Evolutionary conservation across 2,329 filamentous ascomycete species (phyloP), one percentile per base, ranked within the genome.

Genomic region (Pleoardoris graminearum): DNA sequence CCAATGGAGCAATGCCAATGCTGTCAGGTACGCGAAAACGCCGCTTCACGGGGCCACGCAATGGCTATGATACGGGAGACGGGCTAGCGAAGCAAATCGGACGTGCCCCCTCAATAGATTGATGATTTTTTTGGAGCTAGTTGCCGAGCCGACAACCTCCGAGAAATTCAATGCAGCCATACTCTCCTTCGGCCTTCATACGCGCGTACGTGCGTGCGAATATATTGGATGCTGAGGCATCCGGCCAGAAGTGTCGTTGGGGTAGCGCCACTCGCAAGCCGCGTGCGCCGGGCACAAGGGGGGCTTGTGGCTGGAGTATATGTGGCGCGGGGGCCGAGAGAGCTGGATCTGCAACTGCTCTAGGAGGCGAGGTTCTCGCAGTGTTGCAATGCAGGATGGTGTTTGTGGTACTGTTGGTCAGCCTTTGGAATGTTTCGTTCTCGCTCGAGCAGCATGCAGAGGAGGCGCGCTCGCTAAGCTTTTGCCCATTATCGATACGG

Each of bases 101-200:
- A 65, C 66, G 56, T 65, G 61, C 68, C 69, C 69, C 65, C 66
- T 64, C 33, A 72, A 55, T 48, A 72, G 58, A 63, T 72, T 72
- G 56, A 72, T 71, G 49, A 71, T 61, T 52, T 62, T 66, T 53
- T 71, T 69, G 3, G 62, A 59, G 54, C 63, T 67, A 33, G 53
- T 67, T 27, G 56, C 49, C 22, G 67, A 69, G n/a, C 65, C 62
- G 42, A 55, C 60, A 2, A 68, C 62, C 45, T 70, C 66, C 25
- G 69, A 70, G 25, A 71, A 67, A 35, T 55, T 55, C 12, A 39
- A 38, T 32, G 61, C 63, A 44, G 52, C 56, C 65, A 68, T 68
- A 25, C 22, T 42, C 8, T 14, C 32, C 19, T 45, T 32, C 42
- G 49, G 16, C 42, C 48, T 57, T 42, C 45, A 54, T 50, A 42